Evolutionary conservation across 768 basidiomycete genomes (phyloP).

Genomic region (Boletus rubropictus): DNA sequence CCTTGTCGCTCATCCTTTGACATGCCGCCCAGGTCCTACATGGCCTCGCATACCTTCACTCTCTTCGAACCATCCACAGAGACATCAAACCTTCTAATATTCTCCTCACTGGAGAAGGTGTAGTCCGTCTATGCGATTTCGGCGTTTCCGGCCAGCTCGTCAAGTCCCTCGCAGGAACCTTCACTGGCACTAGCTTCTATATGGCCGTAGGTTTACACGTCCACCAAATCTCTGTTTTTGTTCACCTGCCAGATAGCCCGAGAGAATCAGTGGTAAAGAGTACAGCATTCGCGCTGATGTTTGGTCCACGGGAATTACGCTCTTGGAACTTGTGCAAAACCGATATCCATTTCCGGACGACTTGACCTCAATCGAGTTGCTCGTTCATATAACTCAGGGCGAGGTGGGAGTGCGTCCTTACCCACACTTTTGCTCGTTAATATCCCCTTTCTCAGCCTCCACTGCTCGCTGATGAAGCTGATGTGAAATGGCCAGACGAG

Average conservation of each 20-base stretch:
- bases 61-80: conserved; percentile 88
- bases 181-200: conserved; percentile 96
- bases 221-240: background rate
- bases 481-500: conserved; percentile 61
- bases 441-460: conserved; percentile 51
- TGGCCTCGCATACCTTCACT: conserved; percentile 91
- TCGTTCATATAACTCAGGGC: conserved; percentile 82
- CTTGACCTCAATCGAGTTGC: conserved; percentile 87
- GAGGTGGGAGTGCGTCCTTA: conserved; percentile 44
- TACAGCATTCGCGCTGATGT: conserved; percentile 96
- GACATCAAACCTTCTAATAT: conserved; percentile 95
- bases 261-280: conserved; percentile 85
- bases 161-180: conserved; percentile 87
- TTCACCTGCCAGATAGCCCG: conserved; percentile 53
- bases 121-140: conserved; percentile 92
- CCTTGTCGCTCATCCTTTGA: conserved; percentile 3
- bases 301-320: conserved; percentile 94
- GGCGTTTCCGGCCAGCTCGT: conserved; percentile 96
- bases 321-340: conserved; percentile 91
- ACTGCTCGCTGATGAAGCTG: conserved; percentile 69
- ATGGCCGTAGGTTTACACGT: conserved; percentile 77
- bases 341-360: conserved; percentile 93
- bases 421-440: conserved; percentile 12
- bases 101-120: conserved; percentile 80
- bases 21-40: conserved; percentile 57